phyloP scores from a whole-genome alignment of 2,329 filamentous ascomycete genomes.

The Stylonectria norvegica region DNA sequence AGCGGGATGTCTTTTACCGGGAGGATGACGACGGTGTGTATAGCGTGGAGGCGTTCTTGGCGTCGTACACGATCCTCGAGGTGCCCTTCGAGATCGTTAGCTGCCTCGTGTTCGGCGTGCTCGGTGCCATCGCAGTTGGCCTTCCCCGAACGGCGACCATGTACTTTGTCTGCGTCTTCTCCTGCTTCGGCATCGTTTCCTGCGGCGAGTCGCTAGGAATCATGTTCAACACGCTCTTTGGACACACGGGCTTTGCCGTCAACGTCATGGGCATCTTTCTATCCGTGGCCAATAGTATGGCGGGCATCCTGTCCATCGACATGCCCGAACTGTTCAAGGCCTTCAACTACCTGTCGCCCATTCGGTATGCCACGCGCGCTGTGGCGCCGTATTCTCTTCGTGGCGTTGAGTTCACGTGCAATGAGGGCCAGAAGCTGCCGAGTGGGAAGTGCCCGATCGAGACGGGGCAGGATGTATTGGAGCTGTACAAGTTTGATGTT shows the following conservation, averaged over 20 bases:
- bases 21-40: constrained; percentile 74
- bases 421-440: constrained; percentile 54
- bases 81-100: constrained; percentile 68
- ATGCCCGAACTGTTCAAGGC: constrained; percentile 64
- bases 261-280: constrained; percentile 69
- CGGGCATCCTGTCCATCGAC: constrained; percentile 66
- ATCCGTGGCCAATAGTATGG: constrained; percentile 67
- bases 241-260: constrained; percentile 71
- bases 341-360: constrained; percentile 68
- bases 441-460: constrained; percentile 62
- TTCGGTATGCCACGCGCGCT: constrained; percentile 66
- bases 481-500: constrained; percentile 63
- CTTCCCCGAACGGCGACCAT: constrained; percentile 60
- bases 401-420: constrained; percentile 62
- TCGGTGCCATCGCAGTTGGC: constrained; percentile 62
- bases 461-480: constrained; percentile 63
- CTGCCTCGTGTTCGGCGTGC: constrained; percentile 61
- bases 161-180: constrained; percentile 65
- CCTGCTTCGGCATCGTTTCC: constrained; percentile 68
- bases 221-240: constrained; percentile 74
- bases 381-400: constrained; percentile 63
- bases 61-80: constrained; percentile 67
- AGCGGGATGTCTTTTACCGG: constrained; percentile 73
- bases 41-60: constrained; percentile 65
- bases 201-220: constrained; percentile 76